Conservation (phyloP, 169 alveolate genomes). For the Eimeria necatrix region DNA sequence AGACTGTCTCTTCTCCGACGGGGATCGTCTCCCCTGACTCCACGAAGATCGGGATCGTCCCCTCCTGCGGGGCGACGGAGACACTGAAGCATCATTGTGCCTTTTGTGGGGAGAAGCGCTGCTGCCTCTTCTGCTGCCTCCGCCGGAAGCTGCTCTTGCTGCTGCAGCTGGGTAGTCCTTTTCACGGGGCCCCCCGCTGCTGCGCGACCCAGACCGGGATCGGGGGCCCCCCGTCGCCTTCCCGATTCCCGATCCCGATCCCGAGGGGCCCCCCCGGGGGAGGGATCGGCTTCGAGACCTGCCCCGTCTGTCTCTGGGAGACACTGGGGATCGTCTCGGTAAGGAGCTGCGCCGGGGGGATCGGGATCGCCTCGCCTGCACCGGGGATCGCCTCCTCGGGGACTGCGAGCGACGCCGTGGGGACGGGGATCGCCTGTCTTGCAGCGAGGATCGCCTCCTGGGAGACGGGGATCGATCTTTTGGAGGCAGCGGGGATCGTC, state of each 20-base stretch:
- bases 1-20: not conserved
- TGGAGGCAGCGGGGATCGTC: not conserved
- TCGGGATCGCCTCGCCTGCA: not conserved
- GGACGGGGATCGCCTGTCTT: conserved; percentile 29
- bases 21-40: conserved; percentile 54
- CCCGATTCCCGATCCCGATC: not conserved
- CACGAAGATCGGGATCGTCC: conserved; percentile 42
- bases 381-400: conserved; percentile 15
- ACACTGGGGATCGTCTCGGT: not conserved
- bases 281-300: conserved; percentile 2
- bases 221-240: conserved; percentile 10
- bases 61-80: conserved; percentile 14
- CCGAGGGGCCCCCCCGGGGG: not conserved
- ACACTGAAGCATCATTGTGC: not conserved
- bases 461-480: conserved; percentile 11
- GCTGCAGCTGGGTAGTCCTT: conserved; percentile 1
- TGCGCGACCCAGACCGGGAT: conserved; percentile 9
- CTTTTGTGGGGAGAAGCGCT: not conserved
- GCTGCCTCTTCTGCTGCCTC: not conserved
- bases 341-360: conserved; percentile 34
- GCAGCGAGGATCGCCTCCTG: conserved; percentile 32
- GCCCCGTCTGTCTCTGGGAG: conserved; percentile 10
- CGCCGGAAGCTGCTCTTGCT: not conserved
- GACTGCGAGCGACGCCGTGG: conserved; percentile 1
- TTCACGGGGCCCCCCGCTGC: conserved; percentile 20